Percentiles rank a stretch among this genome's conserved stretches.
These are phyloP conservation scores for Auriscalpium orientale DNA, from an alignment of 768 basidiomycete species.

Conservation along the genomic window DNA sequence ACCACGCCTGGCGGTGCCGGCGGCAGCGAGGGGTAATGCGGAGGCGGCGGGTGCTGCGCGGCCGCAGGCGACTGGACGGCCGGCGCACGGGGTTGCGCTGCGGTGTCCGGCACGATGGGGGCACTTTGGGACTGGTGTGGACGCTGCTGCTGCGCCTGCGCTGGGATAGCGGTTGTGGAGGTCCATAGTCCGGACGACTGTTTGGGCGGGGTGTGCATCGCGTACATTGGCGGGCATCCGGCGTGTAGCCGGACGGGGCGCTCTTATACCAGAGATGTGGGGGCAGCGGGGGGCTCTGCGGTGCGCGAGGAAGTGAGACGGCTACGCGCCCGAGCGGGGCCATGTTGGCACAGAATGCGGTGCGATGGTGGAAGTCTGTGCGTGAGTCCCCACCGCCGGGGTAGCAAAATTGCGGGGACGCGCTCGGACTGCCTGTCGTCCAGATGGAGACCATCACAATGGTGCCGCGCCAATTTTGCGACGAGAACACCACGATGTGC, in stretches of 20 bases:
- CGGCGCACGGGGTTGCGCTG: neutral
- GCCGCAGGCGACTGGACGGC: neutral
- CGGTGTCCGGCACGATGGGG: neutral
- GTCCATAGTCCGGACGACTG: neutral
- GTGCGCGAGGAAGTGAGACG: too few species aligned
- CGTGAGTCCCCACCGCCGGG: too few species aligned
- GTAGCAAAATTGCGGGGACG: too few species aligned
- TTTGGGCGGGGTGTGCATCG: neutral
- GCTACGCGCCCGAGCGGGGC: too few species aligned
- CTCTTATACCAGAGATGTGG: neutral
- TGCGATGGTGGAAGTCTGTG: too few species aligned
- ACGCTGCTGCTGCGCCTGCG: neutral
- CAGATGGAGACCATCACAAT: too few species aligned
- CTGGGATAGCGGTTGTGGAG: neutral
- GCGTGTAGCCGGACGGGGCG: neutral
- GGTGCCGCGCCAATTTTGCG: too few species aligned
- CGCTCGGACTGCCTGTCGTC: too few species aligned
- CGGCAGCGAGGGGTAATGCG: conserved; percentile 5
- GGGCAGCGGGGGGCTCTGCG: neutral
- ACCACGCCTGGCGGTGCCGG: conserved; percentile 14
- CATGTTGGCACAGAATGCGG: too few species aligned
- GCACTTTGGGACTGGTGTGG: neutral
- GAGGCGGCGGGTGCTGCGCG: neutral
- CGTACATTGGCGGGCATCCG: neutral
- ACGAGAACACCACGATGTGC: too few species aligned